Evolutionary conservation across 2,329 filamentous ascomycete species (phyloP), one percentile per base, ranked within the genome.

Genomic region (Hymenoscyphus repandus): DNA sequence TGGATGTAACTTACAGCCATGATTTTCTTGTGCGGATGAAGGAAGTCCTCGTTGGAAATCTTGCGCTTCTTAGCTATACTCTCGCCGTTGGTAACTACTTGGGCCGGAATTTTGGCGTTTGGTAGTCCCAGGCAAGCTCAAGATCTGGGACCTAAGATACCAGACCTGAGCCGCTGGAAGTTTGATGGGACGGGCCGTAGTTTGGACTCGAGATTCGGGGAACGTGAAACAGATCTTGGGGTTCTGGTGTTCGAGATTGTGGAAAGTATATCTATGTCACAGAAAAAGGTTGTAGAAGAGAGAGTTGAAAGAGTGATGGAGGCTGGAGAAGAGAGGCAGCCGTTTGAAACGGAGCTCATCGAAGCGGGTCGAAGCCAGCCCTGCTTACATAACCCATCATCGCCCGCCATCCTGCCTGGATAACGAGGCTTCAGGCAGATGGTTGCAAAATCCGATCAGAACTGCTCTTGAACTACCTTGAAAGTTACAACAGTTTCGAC

Each of bases 31-130:
- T 72, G 72, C 68, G 74, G 74, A 63, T 74, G 73, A 68, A 74
- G 71, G 68, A 72, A 69, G 66, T 81, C 79, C 73, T 77, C 78
- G 72, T 73, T 72, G 59, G 82, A 85, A 63, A 82, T 72, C 71
- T 82, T 85, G 71, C 82, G 80, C 74, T 85, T 85, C 76, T 79
- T 80, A 78, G 79, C 77, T 70, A 79, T 79, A 72, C 59, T 64
- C 58, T 57, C 58, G 45, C 57, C 58, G 52, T 59, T 52, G 44
- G 47, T 11, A 30, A 52, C 45, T 39, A 59, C 50, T 50, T 59
- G 58, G 46, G 62, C 61, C 49, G 62, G 56, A 65, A 66, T 66
- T 30, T 57, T 63, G 63, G 50, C 61, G 62, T 63, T 60, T 62
- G 54, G 45, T 45, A 41, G 45, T 57, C 48, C 54, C 50, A 60